phyloP scores from a whole-genome alignment of 192 early-diverging fungal species.

The Lobulomyces angularis region DNA sequence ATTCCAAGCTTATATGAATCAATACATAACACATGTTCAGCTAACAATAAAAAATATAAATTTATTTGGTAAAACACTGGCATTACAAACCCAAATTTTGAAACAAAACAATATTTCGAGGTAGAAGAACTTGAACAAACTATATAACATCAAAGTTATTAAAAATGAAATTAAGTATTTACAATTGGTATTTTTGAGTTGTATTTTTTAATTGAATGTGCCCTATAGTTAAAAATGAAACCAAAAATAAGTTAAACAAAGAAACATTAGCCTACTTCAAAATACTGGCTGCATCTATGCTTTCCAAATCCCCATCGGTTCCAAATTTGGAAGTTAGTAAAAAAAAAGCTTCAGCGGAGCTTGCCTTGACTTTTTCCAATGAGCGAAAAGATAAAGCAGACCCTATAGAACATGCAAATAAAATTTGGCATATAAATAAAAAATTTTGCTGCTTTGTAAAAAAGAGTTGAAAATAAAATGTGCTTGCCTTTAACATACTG shows the following conservation, averaged over 20 bases:
- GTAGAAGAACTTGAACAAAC: slow-evolving; percentile 51
- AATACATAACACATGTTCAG: slow-evolving; percentile 58
- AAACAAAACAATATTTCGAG: slow-evolving; percentile 59
- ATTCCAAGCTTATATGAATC: slow-evolving; percentile 60
- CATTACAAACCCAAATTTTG: slow-evolving; percentile 35
- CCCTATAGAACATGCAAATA: too few relatives aligned
- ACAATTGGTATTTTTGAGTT: too few relatives aligned
- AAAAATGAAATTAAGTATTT: too few relatives aligned
- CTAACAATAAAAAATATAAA: slow-evolving; percentile 12
- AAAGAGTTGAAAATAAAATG: too few relatives aligned
- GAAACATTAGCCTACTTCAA: too few relatives aligned
- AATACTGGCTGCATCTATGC: slow-evolving; percentile 55
- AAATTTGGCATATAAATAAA: too few relatives aligned
- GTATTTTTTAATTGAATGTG: slow-evolving; percentile 61
- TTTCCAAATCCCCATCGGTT: slow-evolving; percentile 24
- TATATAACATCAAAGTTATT: too few relatives aligned
- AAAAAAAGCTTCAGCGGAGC: slow-evolving; percentile 47
- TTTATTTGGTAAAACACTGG: too few relatives aligned
- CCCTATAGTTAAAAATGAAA: too few relatives aligned
- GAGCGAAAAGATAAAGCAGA: slow-evolving; percentile 44
- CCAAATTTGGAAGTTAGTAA: slow-evolving; percentile 41
- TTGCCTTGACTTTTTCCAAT: slow-evolving; percentile 37
- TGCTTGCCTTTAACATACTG: slow-evolving; percentile 62
- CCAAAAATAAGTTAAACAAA: too few relatives aligned
- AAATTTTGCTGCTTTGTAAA: too few relatives aligned